Evolutionary conservation across 2,329 filamentous ascomycete genomes (phyloP).

Genomic region (Xylaria sp.): DNA sequence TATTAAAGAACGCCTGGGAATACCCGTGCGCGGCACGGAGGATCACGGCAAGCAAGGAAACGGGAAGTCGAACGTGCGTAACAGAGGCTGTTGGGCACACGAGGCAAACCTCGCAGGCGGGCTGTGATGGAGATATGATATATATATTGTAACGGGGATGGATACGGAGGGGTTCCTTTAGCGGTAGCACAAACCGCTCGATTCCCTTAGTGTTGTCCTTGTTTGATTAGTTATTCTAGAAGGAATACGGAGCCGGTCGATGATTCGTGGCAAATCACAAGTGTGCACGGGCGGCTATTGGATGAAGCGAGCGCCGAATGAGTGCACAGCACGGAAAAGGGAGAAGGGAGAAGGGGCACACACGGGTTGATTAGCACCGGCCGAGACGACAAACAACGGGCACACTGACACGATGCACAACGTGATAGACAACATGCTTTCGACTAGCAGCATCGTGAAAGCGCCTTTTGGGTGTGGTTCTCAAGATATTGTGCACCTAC

Average conservation of each 20-base stretch:
- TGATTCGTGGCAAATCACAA: slow-evolving; percentile 32
- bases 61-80: slow-evolving; percentile 22
- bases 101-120: slow-evolving; percentile 10
- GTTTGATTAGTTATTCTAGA: slow-evolving; percentile 12
- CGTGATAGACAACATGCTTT: not conserved
- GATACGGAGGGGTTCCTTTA: not conserved
- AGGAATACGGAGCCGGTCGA: slow-evolving; percentile 18
- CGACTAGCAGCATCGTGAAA: too few relatives aligned
- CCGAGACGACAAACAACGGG: slow-evolving; percentile 33
- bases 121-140: slow-evolving; percentile 8
- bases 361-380: slow-evolving; percentile 27
- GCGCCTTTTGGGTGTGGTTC: not conserved
- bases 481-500: too few relatives aligned
- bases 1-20: slow-evolving; percentile 1
- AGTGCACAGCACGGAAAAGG: slow-evolving; percentile 21
- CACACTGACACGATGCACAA: slow-evolving; percentile 24
- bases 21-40: slow-evolving; percentile 9
- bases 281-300: slow-evolving; percentile 28
- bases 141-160: not conserved
- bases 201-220: slow-evolving; percentile 21
- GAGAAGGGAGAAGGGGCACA: slow-evolving; percentile 26
- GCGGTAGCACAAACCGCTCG: slow-evolving; percentile 33
- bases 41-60: slow-evolving; percentile 15
- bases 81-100: slow-evolving; percentile 33
- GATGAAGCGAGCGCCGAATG: slow-evolving; percentile 17